Evolutionary conservation across 2,329 filamentous ascomycete genomes (phyloP), one percentile per base, ranked within the genome.

Genomic region (Xylaria polymorpha): DNA sequence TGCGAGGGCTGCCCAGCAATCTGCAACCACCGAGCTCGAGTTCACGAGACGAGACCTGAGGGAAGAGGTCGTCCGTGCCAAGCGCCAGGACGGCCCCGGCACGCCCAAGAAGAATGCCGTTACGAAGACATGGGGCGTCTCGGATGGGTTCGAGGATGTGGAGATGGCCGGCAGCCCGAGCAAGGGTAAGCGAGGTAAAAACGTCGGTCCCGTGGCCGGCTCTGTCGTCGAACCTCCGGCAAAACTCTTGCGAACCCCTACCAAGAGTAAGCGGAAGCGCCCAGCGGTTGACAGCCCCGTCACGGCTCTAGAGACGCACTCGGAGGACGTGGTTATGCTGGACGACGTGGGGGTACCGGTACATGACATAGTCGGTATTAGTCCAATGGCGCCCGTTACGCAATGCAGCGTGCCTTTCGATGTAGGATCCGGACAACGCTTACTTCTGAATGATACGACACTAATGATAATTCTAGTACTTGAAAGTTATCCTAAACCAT

Each of bases 121-220:
- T 1, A 79, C 84, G 35, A 89, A 86, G 77, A 80, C 82, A 0
- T 87, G 87, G 80, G 84, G 86, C 1, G 82, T 92, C 59, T 86
- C 91, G 1, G 93, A 96, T 79, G 93, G 93, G 0, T 96, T 96
- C 74, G 92, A 94, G 68, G 89, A 93, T 68, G 82, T 88, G 71
- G 87, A 89, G 70, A 82, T 88, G 64, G 82, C 83, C 8, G 77
- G 79, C 5, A 89, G 87, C 65, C 87, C 87, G 0, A 85, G 80
- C 75, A 88, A 87, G 73, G 83, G 82, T 0, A 81, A 84, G 61
- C 80, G 82, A 61, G 80, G 72, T 73, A 83, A 78, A 70, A 81
- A 83, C 62, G 77, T 79, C 0, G 82, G 82, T 0, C 79, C 85
- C 0, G 80, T 85, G 1, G 82, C 84, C 2, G 76, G 80, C 15